Percentiles rank a stretch among this genome's conserved stretches.
phyloP scores from a whole-genome alignment of 2,329 filamentous ascomycete species.

The Cadophora malorum region DNA sequence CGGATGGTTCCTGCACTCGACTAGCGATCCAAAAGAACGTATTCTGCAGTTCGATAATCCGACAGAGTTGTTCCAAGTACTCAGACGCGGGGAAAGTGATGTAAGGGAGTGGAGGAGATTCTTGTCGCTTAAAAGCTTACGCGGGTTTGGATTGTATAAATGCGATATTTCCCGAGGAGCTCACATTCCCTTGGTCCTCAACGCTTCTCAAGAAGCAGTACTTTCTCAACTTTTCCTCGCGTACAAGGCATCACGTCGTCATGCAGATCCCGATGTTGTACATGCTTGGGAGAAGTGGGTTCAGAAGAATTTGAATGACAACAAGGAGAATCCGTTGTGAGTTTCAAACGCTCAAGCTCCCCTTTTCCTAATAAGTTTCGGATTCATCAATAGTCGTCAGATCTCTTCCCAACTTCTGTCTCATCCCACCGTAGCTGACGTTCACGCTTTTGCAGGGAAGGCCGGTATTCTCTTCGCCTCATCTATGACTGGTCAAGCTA shows the following conservation, averaged over 20 bases:
- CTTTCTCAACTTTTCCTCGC: constrained; percentile 35
- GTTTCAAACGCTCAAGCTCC: background rate
- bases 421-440: background rate
- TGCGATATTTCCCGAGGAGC: constrained; percentile 37
- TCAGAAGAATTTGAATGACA: constrained; percentile 34
- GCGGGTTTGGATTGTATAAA: constrained; percentile 37
- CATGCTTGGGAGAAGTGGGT: constrained; percentile 36
- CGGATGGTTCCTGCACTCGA: constrained; percentile 33
- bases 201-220: constrained; percentile 29
- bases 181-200: constrained; percentile 33
- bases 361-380: background rate
- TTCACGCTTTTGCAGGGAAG: constrained; percentile 17
- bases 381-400: too few relatives aligned
- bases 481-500: constrained; percentile 37
- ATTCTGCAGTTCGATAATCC: constrained; percentile 31
- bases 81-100: constrained; percentile 32
- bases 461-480: constrained; percentile 30
- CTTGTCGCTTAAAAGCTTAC: constrained; percentile 28
- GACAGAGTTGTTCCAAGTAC: constrained; percentile 27
- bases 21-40: constrained; percentile 32
- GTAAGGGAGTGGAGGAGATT: constrained; percentile 27
- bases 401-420: background rate
- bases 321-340: constrained; percentile 34
- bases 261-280: constrained; percentile 33
- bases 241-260: constrained; percentile 32